Conservation (phyloP, 441 rosid genomes). For the Adansonia rubrostipa region DNA sequence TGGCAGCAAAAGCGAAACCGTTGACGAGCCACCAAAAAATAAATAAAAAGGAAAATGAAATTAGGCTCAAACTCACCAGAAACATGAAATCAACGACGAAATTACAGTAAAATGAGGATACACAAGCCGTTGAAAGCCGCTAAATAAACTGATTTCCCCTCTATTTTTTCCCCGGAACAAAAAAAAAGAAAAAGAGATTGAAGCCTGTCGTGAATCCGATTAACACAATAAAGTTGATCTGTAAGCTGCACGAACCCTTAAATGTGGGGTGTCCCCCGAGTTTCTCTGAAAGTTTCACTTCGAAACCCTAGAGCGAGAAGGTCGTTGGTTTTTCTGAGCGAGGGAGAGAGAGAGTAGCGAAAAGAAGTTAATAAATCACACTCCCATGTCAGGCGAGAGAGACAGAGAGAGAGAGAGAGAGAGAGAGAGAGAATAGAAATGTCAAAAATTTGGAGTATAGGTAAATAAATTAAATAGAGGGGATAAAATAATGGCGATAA, state of each 20-base stretch:
- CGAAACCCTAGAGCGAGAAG: conserved; percentile 47
- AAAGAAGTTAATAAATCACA: conserved; percentile 25
- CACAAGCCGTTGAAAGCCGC: conserved; percentile 21
- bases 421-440: conserved; percentile 7
- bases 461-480: conserved; percentile 3
- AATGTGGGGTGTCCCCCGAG: not conserved
- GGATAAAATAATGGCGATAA: not conserved
- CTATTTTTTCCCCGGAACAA: no score
- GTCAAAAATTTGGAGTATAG: conserved; percentile 14
- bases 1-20: not conserved
- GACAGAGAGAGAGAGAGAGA: not conserved
- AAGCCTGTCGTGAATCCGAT: conserved; percentile 20
- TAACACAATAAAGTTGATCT: conserved; percentile 6
- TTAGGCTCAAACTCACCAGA: conserved; percentile 21
- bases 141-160: conserved; percentile 18
- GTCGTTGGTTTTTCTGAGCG: conserved; percentile 13
- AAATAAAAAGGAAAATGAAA: not conserved
- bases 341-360: conserved; percentile 3
- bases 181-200: conserved; percentile 11
- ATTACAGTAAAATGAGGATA: not conserved
- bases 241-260: conserved; percentile 24
- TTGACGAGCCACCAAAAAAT: not conserved
- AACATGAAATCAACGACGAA: conserved; percentile 28
- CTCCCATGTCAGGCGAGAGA: conserved; percentile 25
- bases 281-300: conserved; percentile 12